These are phyloP conservation scores for Protomyces pachydermus DNA, from an alignment of 1,139 yeast species.

Conservation along the genomic window DNA sequence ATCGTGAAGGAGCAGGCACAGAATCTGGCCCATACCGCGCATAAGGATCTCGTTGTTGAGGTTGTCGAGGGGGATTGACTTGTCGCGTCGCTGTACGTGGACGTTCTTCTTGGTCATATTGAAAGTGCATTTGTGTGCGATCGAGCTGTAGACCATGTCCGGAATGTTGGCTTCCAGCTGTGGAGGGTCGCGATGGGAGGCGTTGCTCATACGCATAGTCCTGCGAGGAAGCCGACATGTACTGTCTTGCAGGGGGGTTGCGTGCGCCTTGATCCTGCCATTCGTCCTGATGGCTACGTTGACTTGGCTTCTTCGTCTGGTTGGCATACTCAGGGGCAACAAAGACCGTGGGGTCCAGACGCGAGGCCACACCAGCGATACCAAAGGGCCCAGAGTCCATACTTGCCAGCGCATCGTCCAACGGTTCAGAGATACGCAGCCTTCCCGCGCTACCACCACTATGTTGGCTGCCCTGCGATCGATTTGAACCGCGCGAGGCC, in stretches of 20 bases:
- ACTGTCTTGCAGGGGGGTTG: neutral
- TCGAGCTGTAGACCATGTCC: neutral
- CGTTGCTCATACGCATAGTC: neutral
- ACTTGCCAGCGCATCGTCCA: neutral
- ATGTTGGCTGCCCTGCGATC: neutral
- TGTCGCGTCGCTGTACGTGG: neutral
- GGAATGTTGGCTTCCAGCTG: neutral
- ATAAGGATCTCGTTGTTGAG: neutral
- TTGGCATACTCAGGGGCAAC: neutral
- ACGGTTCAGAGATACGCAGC: neutral
- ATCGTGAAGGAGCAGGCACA: neutral
- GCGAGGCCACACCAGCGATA: neutral
- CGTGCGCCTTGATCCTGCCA: neutral
- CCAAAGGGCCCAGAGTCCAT: neutral
- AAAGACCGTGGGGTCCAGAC: neutral
- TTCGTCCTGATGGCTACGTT: neutral
- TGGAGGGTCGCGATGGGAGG: neutral
- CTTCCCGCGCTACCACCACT: neutral
- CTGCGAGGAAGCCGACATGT: neutral
- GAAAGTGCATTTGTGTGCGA: neutral
- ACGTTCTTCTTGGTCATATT: neutral
- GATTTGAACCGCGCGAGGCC: constrained; percentile 2
- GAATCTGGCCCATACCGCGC: neutral
- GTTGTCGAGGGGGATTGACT: neutral
- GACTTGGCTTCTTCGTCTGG: neutral